phyloP scores from a whole-genome alignment of 805 yeast species.

The Saturnispora zaruensis region DNA sequence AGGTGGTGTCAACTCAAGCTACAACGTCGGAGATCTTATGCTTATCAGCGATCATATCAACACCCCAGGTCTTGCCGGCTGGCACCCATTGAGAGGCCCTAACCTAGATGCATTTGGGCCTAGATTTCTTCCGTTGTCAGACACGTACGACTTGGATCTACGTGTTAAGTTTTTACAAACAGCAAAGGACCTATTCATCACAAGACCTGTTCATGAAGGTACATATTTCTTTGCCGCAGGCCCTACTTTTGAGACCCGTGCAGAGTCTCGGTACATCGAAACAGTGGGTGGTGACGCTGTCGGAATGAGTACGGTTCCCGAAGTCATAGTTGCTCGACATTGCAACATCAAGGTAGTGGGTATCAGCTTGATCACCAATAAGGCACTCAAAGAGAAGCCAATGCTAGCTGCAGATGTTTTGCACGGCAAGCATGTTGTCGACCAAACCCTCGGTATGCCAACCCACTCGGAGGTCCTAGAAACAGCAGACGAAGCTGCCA shows the following conservation, averaged over 20 bases:
- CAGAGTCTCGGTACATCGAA: conserved; percentile 74
- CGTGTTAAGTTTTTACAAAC: conserved; percentile 51
- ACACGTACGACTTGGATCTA: conserved; percentile 74
- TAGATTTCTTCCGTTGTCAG: conserved; percentile 79
- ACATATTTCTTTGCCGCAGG: conserved; percentile 80
- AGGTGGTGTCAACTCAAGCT: conserved; percentile 70
- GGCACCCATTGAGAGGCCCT: conserved; percentile 81
- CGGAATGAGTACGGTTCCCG: conserved; percentile 98
- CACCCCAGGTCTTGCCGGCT: conserved; percentile 84
- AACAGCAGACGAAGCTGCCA: conserved; percentile 70
- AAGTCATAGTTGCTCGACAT: conserved; percentile 87
- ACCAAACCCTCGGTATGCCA: conserved; percentile 63
- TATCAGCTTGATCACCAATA: conserved; percentile 77
- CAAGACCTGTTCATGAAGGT: conserved; percentile 76
- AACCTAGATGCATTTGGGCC: conserved; percentile 76
- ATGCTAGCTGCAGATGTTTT: conserved; percentile 50
- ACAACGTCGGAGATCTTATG: conserved; percentile 84
- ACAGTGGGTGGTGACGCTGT: conserved; percentile 84
- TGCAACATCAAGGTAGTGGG: conserved; percentile 78
- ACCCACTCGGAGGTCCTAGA: conserved; percentile 88
- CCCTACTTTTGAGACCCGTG: conserved; percentile 88
- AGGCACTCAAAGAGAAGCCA: conserved; percentile 62
- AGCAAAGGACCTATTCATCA: conserved; percentile 37
- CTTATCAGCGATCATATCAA: conserved; percentile 82
- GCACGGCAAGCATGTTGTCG: conserved; percentile 22